These are phyloP conservation scores for Pseudevernia furfuracea DNA, from an alignment of 495 filamentous ascomycete genomes.

Conservation along the genomic window DNA sequence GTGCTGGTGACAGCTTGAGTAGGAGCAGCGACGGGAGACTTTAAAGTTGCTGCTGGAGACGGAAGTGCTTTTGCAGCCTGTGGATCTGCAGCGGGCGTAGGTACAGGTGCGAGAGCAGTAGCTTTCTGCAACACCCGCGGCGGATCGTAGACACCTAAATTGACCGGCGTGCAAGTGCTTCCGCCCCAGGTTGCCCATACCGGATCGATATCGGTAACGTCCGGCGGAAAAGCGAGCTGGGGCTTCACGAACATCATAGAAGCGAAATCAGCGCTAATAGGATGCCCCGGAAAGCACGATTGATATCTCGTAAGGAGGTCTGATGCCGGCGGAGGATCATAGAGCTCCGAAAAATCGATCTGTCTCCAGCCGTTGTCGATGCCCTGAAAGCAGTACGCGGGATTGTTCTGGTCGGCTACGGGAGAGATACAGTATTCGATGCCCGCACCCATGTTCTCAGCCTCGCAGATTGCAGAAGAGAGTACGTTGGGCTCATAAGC, in stretches of 20 bases:
- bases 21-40: conserved; percentile 4
- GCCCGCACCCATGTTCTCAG: conserved; percentile 4
- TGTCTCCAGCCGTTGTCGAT: conserved; percentile 12
- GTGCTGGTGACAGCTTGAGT: neutral
- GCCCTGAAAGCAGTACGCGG: conserved; percentile 7
- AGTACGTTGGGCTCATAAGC: conserved; percentile 16
- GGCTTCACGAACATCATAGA: conserved; percentile 15
- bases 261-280: conserved; percentile 11
- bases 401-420: neutral
- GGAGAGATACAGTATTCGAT: conserved; percentile 10
- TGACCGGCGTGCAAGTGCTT: conserved; percentile 16
- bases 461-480: conserved; percentile 13
- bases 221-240: conserved; percentile 14
- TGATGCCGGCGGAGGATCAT: conserved; percentile 13
- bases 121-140: conserved; percentile 13
- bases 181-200: conserved; percentile 13
- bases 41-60: conserved; percentile 5
- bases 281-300: conserved; percentile 7
- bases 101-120: conserved; percentile 11
- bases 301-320: conserved; percentile 11
- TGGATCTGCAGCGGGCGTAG: conserved; percentile 7
- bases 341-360: conserved; percentile 12
- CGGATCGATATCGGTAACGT: conserved; percentile 15
- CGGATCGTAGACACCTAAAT: conserved; percentile 17
- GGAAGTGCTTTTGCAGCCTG: neutral